These are phyloP conservation scores for Saccharomycopsis phalli DNA, from an alignment of 1,139 yeast species.

Conservation along the genomic window DNA sequence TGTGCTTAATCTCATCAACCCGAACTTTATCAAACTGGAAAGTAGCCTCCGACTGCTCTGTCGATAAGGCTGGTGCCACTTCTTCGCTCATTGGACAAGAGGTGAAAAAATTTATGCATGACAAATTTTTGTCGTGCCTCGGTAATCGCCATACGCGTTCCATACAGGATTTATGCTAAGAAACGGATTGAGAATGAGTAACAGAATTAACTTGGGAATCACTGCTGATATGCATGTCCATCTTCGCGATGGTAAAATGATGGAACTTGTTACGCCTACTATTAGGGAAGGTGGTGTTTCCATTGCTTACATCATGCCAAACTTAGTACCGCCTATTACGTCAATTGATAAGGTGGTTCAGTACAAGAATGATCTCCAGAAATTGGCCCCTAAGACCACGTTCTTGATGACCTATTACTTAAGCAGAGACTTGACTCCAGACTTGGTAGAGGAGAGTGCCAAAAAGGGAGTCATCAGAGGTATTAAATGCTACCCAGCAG, in stretches of 20 bases:
- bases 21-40: slow-evolving; percentile 37
- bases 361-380: slow-evolving; percentile 57
- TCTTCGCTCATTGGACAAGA: slow-evolving; percentile 20
- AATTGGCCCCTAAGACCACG: slow-evolving; percentile 73
- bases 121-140: too few species aligned
- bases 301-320: slow-evolving; percentile 93
- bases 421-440: slow-evolving; percentile 73
- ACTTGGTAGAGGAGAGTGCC: slow-evolving; percentile 75
- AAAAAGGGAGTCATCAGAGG: slow-evolving; percentile 62
- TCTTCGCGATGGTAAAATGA: slow-evolving; percentile 87
- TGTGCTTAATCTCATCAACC: slow-evolving; percentile 25
- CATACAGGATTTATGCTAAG: background rate
- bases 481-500: slow-evolving; percentile 95
- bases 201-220: slow-evolving; percentile 52
- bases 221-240: slow-evolving; percentile 98
- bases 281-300: slow-evolving; percentile 85
- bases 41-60: slow-evolving; percentile 46
- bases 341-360: slow-evolving; percentile 64
- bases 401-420: slow-evolving; percentile 88
- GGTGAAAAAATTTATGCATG: too few species aligned
- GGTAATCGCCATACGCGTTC: too few species aligned
- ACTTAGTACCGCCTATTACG: slow-evolving; percentile 84
- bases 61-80: slow-evolving; percentile 52
- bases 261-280: slow-evolving; percentile 84
- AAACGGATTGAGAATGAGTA: background rate